These are phyloP conservation scores for Lecanosticta acicola DNA, from an alignment of 2,329 filamentous ascomycete genomes.

Conservation along the genomic window DNA sequence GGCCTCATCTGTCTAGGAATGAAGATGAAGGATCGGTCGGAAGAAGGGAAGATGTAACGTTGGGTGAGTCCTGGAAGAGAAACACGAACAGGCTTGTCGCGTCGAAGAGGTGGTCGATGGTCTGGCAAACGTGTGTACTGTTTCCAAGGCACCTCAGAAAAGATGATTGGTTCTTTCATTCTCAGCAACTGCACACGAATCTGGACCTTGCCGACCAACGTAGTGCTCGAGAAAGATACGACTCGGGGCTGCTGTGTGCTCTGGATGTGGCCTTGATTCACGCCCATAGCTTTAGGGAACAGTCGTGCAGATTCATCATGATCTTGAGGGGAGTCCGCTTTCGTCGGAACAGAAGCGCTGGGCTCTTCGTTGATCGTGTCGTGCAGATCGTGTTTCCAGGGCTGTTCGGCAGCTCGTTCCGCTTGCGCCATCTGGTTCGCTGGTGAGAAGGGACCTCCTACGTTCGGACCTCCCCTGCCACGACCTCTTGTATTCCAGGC, in stretches of 20 bases:
- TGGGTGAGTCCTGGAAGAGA: conserved; percentile 75
- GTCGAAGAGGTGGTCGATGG: conserved; percentile 84
- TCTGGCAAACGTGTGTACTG: conserved; percentile 92
- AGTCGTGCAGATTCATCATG: conserved; percentile 25
- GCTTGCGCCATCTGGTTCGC: conserved; percentile 33
- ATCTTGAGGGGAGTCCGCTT: conserved; percentile 16
- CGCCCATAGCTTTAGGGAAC: conserved; percentile 16
- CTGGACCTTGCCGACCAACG: conserved; percentile 75
- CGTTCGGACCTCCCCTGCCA: conserved; percentile 55
- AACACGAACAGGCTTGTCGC: conserved; percentile 93
- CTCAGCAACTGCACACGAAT: conserved; percentile 74
- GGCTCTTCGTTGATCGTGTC: conserved; percentile 49
- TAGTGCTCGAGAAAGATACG: conserved; percentile 67
- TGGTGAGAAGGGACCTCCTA: conserved; percentile 51
- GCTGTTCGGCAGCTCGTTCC: conserved; percentile 63
- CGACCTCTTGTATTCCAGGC: conserved; percentile 50
- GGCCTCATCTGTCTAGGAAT: conserved; percentile 90
- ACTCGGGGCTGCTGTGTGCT: conserved; percentile 19
- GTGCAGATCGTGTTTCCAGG: conserved; percentile 94
- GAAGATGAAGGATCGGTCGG: conserved; percentile 93
- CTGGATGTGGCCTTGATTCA: conserved; percentile 7
- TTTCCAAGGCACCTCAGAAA: conserved; percentile 72
- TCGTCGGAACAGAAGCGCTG: conserved; percentile 5
- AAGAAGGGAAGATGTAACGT: conserved; percentile 84
- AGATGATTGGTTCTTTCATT: conserved; percentile 65